Base-by-base conservation (phyloP, 2,329 filamentous ascomycete species). In the Stagonosporopsis tanaceti region DNA sequence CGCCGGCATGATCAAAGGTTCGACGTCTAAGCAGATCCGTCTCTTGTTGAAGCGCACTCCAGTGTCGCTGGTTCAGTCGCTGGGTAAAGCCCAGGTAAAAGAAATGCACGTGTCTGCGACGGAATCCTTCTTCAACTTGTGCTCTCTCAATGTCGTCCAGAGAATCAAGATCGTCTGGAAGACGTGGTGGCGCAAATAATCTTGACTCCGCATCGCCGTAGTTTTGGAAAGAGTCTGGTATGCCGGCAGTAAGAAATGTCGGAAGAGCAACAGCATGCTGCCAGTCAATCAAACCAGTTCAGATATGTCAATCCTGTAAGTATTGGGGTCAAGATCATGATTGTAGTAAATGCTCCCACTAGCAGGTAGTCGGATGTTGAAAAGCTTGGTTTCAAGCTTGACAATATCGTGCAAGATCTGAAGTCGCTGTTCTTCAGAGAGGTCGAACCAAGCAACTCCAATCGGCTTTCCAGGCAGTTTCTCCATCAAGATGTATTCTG, bases 401-500 rank as follows among this genome's bases (percentile, higher is more conserved):
- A 69, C 62, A n/a, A 70, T 48, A 3, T 65, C 15, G 15, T 53
- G 40, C 2, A 70, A 25, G 24, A 71, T 54, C 45, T 64, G 50
- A 6, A 64, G 54, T 35, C 66, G 59, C 56, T 67, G 28, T 17
- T 66, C 24, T 38, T 67, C 60, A 15, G 68, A 59, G 17, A 70
- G 48, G 6, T 57, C 53, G 42, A 61, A 63, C 68, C 65, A 70
- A 32, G 50, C 35, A 59, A 67, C 59, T 15, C 64, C 65, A 41
- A 73, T 56, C 3, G 54, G 48, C 20, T 27, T 52, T 32, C 68
- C 71, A 0, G 58, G 45, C n/a, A 67, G 6, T 46, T 65, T 71
- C 55, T 74, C 72, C 69, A 73, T 70, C 12, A 74, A 30, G 1
- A 74, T 72, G 40, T 74, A 75, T 41, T 74, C 69, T 12, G 63